Base-by-base conservation (phyloP, 768 basidiomycete species). In the Wakefieldia striispora region DNA sequence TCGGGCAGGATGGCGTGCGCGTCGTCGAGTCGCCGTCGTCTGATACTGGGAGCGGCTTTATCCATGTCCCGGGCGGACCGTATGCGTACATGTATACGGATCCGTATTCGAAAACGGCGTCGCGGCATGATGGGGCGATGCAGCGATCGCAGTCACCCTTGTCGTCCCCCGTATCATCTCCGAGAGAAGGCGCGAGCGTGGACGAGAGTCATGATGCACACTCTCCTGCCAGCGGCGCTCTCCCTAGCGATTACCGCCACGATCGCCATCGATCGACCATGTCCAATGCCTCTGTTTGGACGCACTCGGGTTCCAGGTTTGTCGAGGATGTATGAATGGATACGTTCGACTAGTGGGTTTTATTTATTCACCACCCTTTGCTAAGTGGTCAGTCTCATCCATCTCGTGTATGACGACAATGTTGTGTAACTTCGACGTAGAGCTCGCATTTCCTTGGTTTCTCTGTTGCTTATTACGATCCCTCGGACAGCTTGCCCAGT, bases 301-400 rank as follows among this genome's bases (percentile, higher is more conserved):
- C 76, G 11, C 71, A 75, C 44, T 70, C 70, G 17, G 78, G 77
- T 13, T 74, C 76, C n/a, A 80, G 75, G 60, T 80, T 80, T 49
- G 62, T 79, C 23, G 78, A 79, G 56, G 58, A 63, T 52, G 52
- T 65, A 46, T 65, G 42, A 54, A 34, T 2, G 3, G 13, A 7
- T 13, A 6, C 14, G 31, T 33, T 13, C 6, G 14, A 33, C 31
- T 33, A 12, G 31, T n/a, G n/a, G 31, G 2, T 6, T 33, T 33
- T 2, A 4, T 33, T 14, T 33, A 6, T 29, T 29, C 7, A 2
- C 14, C 13, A 33, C 14, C 31, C 31, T 33, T 29, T 24, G 10
- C 31, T 13, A 11, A 33, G 31, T 14, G 31, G 14, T 33, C 14
- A 33, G 31, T 13, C 31, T 13, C 14, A 14, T 13, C 13, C 13